Evolutionary conservation across 202 grass and related monocot species (phyloP), one percentile per base, ranked within the genome.

Genomic region (Digitaria exilis): DNA sequence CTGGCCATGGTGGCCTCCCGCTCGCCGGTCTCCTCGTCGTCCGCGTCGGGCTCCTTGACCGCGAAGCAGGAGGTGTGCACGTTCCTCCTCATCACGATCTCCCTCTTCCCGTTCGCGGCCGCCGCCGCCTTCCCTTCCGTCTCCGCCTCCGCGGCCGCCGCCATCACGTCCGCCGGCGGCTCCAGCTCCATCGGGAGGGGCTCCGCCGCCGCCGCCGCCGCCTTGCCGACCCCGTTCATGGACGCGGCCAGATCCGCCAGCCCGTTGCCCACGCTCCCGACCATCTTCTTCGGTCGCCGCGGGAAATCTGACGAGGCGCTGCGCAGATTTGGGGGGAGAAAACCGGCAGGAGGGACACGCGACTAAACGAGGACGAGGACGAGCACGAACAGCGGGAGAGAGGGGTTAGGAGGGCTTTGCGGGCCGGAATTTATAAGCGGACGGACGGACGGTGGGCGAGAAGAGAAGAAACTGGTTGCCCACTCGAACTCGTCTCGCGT

Each of bases 1-100:
- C 91, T 94, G 41, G 94, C 94, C 94, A 97, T 97, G 81, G 77
- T 73, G 29, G 87, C 94, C 76, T 97, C 94, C n/a, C 89, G 65
- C 85, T 94, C 94, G 37, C 94, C 94, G 39, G 94, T 97, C 35
- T 80, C 69, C 71, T 97, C 94, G 63, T 97, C 94, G 80, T 97
- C 91, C 22, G 71, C 87, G 79, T 97, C 94, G 3, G 94, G 94
- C 78, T 97, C 94, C 69, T 90, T 87, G 34, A 97, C 82, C 14
- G 84, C 57, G 79, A 94, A 91, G 65, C 87, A 93, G 75, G 60
- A 45, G n/a, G 84, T 90, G 91, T 91, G 94, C 59, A 93, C 76
- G 78, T 97, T 93, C 84, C 91, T 86, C 67, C 91, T 91, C 50
- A 97, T 54, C 24, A 97, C 91, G 80, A 97, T 88, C 86, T 85